phyloP scores from a whole-genome alignment of 768 basidiomycete genomes.

The Amanita fuliginea region DNA sequence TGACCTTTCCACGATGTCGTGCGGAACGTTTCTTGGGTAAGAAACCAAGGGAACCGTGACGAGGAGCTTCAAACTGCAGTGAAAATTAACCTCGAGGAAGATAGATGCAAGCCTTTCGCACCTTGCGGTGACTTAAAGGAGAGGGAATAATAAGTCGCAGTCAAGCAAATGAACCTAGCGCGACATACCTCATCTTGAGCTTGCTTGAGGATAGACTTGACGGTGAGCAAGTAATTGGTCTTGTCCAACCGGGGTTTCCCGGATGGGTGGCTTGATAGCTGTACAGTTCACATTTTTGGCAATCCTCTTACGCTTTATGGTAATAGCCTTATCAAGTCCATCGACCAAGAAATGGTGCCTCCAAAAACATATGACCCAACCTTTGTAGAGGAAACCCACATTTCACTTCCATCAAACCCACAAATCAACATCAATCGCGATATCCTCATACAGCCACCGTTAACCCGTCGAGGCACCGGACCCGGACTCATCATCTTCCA shows the following conservation, averaged over 20 bases:
- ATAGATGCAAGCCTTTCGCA: slow-evolving; percentile 20
- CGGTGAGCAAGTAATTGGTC: slow-evolving; percentile 17
- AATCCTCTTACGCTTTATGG: not conserved
- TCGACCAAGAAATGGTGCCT: too few species aligned
- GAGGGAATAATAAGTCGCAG: not conserved
- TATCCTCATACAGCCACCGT: slow-evolving; percentile 32
- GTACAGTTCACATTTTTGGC: slow-evolving; percentile 20
- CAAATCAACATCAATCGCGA: slow-evolving; percentile 18
- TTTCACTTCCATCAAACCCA: slow-evolving; percentile 31
- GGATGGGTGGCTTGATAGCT: slow-evolving; percentile 27
- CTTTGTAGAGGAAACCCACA: slow-evolving; percentile 27
- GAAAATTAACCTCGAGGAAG: slow-evolving; percentile 7
- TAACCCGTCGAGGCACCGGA: slow-evolving; percentile 36
- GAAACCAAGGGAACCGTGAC: slow-evolving; percentile 96
- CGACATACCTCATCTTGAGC: slow-evolving; percentile 48
- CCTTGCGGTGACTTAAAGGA: slow-evolving; percentile 73
- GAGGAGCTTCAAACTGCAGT: slow-evolving; percentile 90
- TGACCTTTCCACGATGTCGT: slow-evolving; percentile 97
- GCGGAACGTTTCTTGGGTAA: slow-evolving; percentile 94
- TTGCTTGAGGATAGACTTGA: slow-evolving; percentile 21
- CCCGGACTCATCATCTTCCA: slow-evolving; percentile 36
- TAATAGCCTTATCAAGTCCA: too few species aligned
- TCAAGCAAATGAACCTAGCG: slow-evolving; percentile 4
- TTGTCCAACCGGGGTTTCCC: slow-evolving; percentile 22
- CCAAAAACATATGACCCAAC: slow-evolving; percentile 24